Evolutionary conservation across 257 asterid species (phyloP).

Genomic region (Solanum pimpinellifolium): DNA sequence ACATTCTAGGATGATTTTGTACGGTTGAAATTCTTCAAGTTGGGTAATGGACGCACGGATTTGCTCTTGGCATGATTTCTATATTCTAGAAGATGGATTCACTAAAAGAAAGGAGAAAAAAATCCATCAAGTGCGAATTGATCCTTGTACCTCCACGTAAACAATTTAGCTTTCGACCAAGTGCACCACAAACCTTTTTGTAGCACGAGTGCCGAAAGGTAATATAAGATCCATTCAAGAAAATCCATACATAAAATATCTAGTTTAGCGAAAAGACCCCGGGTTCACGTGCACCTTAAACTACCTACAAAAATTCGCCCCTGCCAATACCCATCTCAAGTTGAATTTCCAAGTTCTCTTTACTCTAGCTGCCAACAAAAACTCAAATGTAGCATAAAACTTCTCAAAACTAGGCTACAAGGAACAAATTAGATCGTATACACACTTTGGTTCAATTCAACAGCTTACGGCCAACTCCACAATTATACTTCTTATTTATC

Average conservation of each 20-base stretch:
- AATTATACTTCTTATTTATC: not conserved
- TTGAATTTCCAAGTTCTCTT: not conserved
- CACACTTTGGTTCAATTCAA: not conserved
- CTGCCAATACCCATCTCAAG: not conserved
- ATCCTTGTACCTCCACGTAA: not conserved
- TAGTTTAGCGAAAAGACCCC: not conserved
- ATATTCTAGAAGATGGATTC: not conserved
- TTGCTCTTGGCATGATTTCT: not conserved
- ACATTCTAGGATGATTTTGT: not conserved
- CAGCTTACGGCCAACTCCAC: not conserved
- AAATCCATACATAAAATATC: not conserved
- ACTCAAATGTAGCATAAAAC: not conserved
- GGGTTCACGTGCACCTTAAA: not conserved
- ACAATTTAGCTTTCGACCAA: not conserved
- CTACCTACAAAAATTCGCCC: not conserved
- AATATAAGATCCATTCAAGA: not conserved
- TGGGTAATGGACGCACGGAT: not conserved
- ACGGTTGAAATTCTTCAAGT: not conserved
- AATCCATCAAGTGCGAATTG: not conserved
- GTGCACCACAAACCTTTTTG: not conserved
- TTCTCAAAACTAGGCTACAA: not conserved
- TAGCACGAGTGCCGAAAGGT: not conserved
- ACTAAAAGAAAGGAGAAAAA: not conserved
- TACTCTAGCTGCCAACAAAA: not conserved
- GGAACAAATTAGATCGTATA: not conserved